Evolutionary conservation across 208 protist species (phyloP).

Genomic region (Histomonas meleagridis): DNA sequence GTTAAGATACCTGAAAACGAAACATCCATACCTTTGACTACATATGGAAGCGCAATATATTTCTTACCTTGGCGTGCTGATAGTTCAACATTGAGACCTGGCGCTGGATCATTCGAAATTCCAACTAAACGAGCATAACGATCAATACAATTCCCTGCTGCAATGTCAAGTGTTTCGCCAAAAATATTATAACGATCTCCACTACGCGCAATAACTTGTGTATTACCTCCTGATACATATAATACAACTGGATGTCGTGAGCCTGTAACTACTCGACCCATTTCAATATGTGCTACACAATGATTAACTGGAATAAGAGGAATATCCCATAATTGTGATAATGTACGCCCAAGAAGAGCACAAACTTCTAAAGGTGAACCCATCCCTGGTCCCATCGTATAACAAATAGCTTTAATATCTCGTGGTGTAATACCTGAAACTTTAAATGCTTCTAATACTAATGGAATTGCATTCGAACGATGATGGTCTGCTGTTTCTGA

Average conservation of each 20-base stretch:
- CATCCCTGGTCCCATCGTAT: slow-evolving; percentile 88
- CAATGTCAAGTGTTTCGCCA: slow-evolving; percentile 99
- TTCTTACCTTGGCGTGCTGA: slow-evolving; percentile 63
- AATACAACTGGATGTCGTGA: slow-evolving; percentile 84
- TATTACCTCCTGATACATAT: slow-evolving; percentile 97
- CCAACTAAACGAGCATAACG: slow-evolving; percentile 73
- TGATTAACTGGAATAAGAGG: slow-evolving; percentile 94
- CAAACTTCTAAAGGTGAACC: slow-evolving; percentile 71
- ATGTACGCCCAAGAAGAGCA: slow-evolving; percentile 65
- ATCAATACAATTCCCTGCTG: slow-evolving; percentile 87
- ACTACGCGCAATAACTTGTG: slow-evolving; percentile 84
- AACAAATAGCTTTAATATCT: slow-evolving; percentile 78
- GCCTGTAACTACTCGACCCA: slow-evolving; percentile 84
- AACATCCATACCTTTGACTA: slow-evolving; percentile 70
- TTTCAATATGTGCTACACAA: slow-evolving; percentile 98
- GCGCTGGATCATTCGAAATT: slow-evolving; percentile 90
- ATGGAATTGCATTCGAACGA: slow-evolving; percentile 55
- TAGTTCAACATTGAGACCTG: slow-evolving; percentile 97
- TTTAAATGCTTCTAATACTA: slow-evolving; percentile 68
- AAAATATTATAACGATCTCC: slow-evolving; percentile 85
- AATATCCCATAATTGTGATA: slow-evolving; percentile 67
- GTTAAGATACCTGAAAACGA: slow-evolving; percentile 51
- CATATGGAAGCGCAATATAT: slow-evolving; percentile 83
- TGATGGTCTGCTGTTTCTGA: slow-evolving; percentile 92
- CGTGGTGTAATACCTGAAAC: slow-evolving; percentile 62